Conservation (phyloP, 177 flowering plant genomes). For the Vitis hybrid region DNA sequence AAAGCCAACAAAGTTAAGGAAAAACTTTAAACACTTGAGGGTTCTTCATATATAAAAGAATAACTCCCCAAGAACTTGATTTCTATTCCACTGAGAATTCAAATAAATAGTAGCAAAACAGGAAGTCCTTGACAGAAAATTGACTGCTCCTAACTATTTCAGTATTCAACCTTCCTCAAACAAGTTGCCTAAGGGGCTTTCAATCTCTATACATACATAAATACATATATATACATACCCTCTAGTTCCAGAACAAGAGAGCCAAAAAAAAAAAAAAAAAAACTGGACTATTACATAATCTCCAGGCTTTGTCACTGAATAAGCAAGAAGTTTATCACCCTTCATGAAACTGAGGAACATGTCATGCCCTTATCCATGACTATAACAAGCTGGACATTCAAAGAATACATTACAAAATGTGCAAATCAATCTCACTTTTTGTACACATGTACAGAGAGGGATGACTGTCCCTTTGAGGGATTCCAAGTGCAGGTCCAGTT, state of each 20-base stretch:
- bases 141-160: constrained; percentile 9
- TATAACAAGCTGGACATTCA: constrained; percentile 17
- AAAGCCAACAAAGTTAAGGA: background rate
- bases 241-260: constrained; percentile 13
- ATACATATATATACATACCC: background rate
- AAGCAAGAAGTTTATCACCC: constrained; percentile 3
- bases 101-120: constrained; percentile 1
- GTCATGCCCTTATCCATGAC: constrained; percentile 13
- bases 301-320: constrained; percentile 4
- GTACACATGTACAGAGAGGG: constrained; percentile 39
- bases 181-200: constrained; percentile 16
- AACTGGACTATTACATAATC: constrained; percentile 5
- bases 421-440: constrained; percentile 26
- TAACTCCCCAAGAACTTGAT: background rate
- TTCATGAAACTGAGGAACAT: constrained; percentile 7
- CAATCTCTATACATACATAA: background rate
- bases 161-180: constrained; percentile 17
- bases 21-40: background rate
- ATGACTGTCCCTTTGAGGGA: constrained; percentile 10
- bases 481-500: constrained; percentile 9
- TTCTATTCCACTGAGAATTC: constrained; percentile 6
- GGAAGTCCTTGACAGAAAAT: background rate
- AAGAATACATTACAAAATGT: constrained; percentile 27
- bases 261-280: constrained; percentile 11
- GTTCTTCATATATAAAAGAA: background rate